These are phyloP conservation scores for Diaporthe destruens DNA, from an alignment of 2,329 filamentous ascomycete genomes.

Conservation along the genomic window DNA sequence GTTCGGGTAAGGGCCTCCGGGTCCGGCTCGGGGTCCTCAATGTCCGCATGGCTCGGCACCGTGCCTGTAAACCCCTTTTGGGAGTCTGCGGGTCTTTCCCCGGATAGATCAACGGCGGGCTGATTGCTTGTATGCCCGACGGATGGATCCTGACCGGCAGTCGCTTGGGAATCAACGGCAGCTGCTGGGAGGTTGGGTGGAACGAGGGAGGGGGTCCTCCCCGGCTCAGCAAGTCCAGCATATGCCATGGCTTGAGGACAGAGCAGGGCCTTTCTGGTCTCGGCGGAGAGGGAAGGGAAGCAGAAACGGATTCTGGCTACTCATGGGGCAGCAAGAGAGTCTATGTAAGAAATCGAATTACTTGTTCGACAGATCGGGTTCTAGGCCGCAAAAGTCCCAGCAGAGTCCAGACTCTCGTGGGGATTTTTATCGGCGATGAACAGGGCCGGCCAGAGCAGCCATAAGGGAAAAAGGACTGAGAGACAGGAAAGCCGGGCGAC, in stretches of 20 bases:
- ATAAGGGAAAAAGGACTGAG: conserved; percentile 16
- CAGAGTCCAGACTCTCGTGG: conserved; percentile 24
- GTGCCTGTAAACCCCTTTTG: conserved; percentile 30
- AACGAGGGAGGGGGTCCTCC: conserved; percentile 4
- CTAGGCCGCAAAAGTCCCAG: conserved; percentile 2
- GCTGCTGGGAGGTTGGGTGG: conserved; percentile 21
- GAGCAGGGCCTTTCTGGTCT: conserved; percentile 24
- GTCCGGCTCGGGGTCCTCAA: conserved; percentile 44
- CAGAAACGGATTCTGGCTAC: conserved; percentile 3
- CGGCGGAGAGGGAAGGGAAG: conserved; percentile 2
- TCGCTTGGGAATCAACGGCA: conserved; percentile 30
- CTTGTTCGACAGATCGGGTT: conserved; percentile 18
- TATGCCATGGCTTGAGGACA: not conserved
- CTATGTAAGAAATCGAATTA: conserved; percentile 22
- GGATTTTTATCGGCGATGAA: conserved; percentile 22
- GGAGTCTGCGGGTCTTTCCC: conserved; percentile 36
- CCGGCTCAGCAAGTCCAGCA: conserved; percentile 31
- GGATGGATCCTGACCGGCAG: conserved; percentile 36
- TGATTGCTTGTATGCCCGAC: conserved; percentile 3
- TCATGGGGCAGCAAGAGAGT: conserved; percentile 28
- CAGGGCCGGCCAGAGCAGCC: not conserved
- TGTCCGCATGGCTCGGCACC: conserved; percentile 29
- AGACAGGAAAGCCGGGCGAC: conserved; percentile 10
- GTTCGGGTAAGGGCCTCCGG: conserved; percentile 52
- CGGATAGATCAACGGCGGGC: conserved; percentile 30